Percentiles rank a stretch among this genome's conserved stretches.
phyloP scores from a whole-genome alignment of 2,329 filamentous ascomycete genomes.

The Ophiostoma perfectum region DNA sequence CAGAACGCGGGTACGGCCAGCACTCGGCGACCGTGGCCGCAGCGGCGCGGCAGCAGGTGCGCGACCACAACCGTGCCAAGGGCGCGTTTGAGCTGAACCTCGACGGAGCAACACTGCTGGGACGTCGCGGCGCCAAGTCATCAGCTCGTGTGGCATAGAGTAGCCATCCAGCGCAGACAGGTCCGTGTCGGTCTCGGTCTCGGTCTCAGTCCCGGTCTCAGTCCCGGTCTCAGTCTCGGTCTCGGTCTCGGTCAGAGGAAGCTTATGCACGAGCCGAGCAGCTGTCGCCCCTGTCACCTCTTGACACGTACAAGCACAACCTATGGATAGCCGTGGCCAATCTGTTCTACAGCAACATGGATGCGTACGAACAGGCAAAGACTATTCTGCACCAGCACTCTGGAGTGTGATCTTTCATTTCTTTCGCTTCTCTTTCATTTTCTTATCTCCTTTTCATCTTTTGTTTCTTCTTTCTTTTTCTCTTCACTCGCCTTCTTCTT shows the following conservation, averaged over 20 bases:
- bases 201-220: neutral
- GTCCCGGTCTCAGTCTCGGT: neutral
- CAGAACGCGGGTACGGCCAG: conserved; percentile 73
- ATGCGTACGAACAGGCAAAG: conserved; percentile 3
- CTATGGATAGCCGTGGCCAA: neutral
- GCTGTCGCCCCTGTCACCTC: neutral
- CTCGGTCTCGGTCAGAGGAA: neutral
- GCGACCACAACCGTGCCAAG: conserved; percentile 60
- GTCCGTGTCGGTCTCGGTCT: neutral
- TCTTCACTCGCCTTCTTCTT: neutral
- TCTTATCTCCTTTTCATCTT: neutral
- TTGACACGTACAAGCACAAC: neutral
- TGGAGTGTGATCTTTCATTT: neutral
- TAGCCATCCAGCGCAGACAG: neutral
- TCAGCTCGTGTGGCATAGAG: conserved; percentile 40
- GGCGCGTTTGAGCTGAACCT: conserved; percentile 88
- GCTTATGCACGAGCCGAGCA: neutral
- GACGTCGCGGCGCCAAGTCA: conserved; percentile 58
- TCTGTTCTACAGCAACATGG: neutral
- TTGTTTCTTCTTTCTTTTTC: neutral
- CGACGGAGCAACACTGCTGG: conserved; percentile 83
- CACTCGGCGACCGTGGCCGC: conserved; percentile 79
- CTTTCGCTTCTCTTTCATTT: neutral
- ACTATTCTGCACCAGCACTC: neutral
- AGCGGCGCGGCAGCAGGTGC: conserved; percentile 74